Evolutionary conservation across 2,329 filamentous ascomycete genomes (phyloP).

Genomic region (Neodidymelliopsis sp.): DNA sequence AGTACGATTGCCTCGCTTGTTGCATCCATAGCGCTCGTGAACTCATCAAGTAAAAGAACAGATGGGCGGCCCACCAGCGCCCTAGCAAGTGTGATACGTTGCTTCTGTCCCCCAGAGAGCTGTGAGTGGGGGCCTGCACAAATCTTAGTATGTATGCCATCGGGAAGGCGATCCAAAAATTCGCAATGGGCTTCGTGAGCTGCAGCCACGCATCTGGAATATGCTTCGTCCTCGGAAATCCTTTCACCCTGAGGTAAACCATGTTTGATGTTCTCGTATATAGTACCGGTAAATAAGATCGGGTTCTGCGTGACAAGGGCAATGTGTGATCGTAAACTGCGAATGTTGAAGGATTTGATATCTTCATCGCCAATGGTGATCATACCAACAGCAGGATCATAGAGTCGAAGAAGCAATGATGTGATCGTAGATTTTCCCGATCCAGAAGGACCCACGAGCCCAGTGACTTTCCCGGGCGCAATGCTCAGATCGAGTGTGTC

Average conservation of each 20-base stretch:
- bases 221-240: constrained; percentile 48
- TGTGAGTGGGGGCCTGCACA: constrained; percentile 44
- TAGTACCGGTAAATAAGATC: constrained; percentile 44
- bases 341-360: constrained; percentile 39
- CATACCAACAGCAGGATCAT: constrained; percentile 42
- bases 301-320: constrained; percentile 46
- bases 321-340: constrained; percentile 42
- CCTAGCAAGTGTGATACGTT: constrained; percentile 48
- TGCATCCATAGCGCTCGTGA: constrained; percentile 47
- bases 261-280: constrained; percentile 48
- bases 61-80: constrained; percentile 44
- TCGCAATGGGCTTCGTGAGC: constrained; percentile 63
- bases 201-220: constrained; percentile 57
- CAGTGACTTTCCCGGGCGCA: constrained; percentile 52
- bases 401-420: constrained; percentile 53
- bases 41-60: constrained; percentile 47
- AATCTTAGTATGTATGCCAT: constrained; percentile 45
- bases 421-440: constrained; percentile 56
- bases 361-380: constrained; percentile 38
- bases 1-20: constrained; percentile 39
- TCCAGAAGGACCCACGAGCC: constrained; percentile 56
- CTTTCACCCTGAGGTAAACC: constrained; percentile 32
- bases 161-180: constrained; percentile 45
- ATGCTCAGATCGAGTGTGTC: constrained; percentile 49
- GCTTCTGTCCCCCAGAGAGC: constrained; percentile 50